A percentile compares a stretch with the other conserved stretches of the same genome.
Conservation (phyloP, 805 yeast species). For the Myxozyma neotropica region DNA sequence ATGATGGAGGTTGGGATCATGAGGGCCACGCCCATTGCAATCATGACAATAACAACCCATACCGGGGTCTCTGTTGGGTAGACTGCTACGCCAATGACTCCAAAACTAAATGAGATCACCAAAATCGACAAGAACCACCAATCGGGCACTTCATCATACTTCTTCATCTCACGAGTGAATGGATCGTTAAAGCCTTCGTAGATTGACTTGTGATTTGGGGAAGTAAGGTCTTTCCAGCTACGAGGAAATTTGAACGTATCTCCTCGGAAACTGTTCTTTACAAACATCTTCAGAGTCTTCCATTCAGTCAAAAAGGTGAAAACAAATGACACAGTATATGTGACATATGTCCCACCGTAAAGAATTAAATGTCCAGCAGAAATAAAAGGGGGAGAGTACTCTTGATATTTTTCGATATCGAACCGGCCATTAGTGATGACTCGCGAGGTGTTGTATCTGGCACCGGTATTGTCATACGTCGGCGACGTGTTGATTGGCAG, state of each 20-base stretch:
- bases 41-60: slow-evolving; percentile 64
- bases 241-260: slow-evolving; percentile 35
- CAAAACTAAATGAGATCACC: slow-evolving; percentile 45
- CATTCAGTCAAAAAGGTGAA: slow-evolving; percentile 51
- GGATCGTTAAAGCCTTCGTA: slow-evolving; percentile 52
- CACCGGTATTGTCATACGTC: slow-evolving; percentile 39
- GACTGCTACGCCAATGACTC: slow-evolving; percentile 41
- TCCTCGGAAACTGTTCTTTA: not conserved
- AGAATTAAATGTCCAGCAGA: slow-evolving; percentile 55
- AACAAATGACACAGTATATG: slow-evolving; percentile 55
- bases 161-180: slow-evolving; percentile 45
- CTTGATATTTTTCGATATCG: slow-evolving; percentile 51
- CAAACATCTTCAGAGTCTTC: slow-evolving; percentile 4
- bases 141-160: slow-evolving; percentile 65
- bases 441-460: slow-evolving; percentile 51
- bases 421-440: slow-evolving; percentile 53
- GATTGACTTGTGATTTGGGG: slow-evolving; percentile 40
- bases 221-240: slow-evolving; percentile 26
- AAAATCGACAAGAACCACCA: slow-evolving; percentile 44
- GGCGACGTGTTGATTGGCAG: slow-evolving; percentile 52
- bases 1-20: slow-evolving; percentile 65
- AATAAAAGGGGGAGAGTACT: slow-evolving; percentile 63
- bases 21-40: slow-evolving; percentile 56
- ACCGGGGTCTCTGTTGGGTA: slow-evolving; percentile 52
- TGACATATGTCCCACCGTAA: slow-evolving; percentile 56